These are phyloP conservation scores for Gonium pectorale DNA, from an alignment of 139 green algal species.

Conservation along the genomic window DNA sequence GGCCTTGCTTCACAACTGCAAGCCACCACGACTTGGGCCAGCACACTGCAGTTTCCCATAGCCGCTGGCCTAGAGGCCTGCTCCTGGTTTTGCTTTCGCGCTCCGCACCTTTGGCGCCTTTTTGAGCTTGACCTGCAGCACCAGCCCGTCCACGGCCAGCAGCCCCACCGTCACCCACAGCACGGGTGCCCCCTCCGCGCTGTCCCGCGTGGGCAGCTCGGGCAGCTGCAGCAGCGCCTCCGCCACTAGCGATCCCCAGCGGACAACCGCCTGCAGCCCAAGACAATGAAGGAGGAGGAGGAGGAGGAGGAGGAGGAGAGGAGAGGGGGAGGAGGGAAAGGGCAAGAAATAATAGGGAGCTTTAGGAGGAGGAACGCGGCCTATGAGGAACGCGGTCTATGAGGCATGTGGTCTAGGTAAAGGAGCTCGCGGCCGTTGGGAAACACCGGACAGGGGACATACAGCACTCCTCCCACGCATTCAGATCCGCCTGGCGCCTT, in stretches of 20 bases:
- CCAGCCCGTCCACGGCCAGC: conserved; percentile 67
- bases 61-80: not conserved
- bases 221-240: conserved; percentile 71
- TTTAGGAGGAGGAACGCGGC: too few relatives aligned
- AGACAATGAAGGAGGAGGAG: not conserved
- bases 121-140: conserved; percentile 51
- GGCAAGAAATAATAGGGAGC: not conserved
- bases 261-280: conserved; percentile 32
- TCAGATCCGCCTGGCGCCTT: too few relatives aligned
- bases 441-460: too few relatives aligned
- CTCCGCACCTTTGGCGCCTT: conserved; percentile 14
- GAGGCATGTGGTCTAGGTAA: too few relatives aligned
- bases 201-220: conserved; percentile 51
- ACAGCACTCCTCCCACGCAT: too few relatives aligned
- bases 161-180: conserved; percentile 75
- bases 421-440: not conserved
- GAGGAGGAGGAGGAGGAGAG: not conserved
- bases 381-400: too few relatives aligned
- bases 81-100: not conserved
- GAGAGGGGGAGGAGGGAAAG: not conserved
- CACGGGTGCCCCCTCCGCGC: conserved; percentile 44
- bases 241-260: conserved; percentile 31
- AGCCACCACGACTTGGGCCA: too few relatives aligned
- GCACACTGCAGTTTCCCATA: too few relatives aligned
- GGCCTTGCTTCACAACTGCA: too few relatives aligned